Base-by-base conservation (phyloP, 768 basidiomycete species). In the Russula lepida region DNA sequence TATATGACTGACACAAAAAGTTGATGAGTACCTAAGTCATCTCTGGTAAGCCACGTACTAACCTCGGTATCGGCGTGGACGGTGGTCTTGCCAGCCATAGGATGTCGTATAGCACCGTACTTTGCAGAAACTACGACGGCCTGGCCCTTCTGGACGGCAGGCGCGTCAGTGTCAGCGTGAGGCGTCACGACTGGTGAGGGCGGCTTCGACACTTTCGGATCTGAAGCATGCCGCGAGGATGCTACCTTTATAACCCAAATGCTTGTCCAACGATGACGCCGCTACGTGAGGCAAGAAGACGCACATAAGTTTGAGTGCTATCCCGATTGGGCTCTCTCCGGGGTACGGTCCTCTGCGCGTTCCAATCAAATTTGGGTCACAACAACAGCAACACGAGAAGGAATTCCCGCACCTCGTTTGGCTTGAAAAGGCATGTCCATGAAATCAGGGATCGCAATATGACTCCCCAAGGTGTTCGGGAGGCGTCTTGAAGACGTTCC, bases 271-370 rank as follows among this genome's bases (percentile, higher is more conserved):
- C 59, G 6, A 60, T 54, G 30, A 60, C 37, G 12, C 53, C 53
- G 33, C 59, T 60, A 49, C n/a, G 44, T 49, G 59, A 60, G 33
- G 53, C 53, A 60, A 49, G 59, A 60, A 60, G 53, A 60, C 59
- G 47, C 59, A 60, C 59, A 48, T 60, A 55, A 27, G 59, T 60
- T 54, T 54, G 59, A 48, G 54, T 60, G 59, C 59, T 55, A 32
- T 49, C n/a, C 57, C 33, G 21, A 15, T 32, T 49, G 32, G 11
- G 25, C 39, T 44, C 46, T 43, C 56, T 58, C 37, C 21, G 44
- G 3, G 12, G 4, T 6, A 1, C 23, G 25, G 4, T 43, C 23
- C 23, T 54, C 62, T 63, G 46, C 21, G 15, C 28, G 35, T 37
- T 12, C 2, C 35, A 37, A 6, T 53, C 49, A 27, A 54, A 15